Percentiles rank a stretch among this genome's conserved stretches.
These are phyloP conservation scores for Irpex sp. DNA, from an alignment of 1,284 basidiomycete species.

Conservation along the genomic window DNA sequence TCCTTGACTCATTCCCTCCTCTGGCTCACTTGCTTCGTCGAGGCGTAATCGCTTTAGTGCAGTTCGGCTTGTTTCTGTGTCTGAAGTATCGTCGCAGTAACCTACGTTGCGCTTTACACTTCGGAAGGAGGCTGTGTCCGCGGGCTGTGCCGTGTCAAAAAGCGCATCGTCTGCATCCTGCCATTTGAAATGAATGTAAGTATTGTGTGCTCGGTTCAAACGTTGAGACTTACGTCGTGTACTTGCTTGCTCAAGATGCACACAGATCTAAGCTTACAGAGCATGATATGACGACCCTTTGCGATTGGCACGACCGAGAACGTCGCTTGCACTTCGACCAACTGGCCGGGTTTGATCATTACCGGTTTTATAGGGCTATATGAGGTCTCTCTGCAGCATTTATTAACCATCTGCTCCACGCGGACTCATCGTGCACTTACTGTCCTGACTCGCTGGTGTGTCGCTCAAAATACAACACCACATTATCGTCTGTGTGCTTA, in stretches of 20 bases:
- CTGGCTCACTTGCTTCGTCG: no score
- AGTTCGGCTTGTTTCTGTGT: no score
- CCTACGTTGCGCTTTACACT: no score
- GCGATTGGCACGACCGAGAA: background rate
- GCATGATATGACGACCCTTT: background rate
- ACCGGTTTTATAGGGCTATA: background rate
- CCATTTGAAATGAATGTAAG: background rate
- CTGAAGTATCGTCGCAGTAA: no score
- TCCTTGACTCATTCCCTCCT: no score
- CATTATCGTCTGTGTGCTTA: background rate
- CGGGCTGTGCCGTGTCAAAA: no score
- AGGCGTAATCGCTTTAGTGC: no score
- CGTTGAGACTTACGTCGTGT: background rate
- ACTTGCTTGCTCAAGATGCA: background rate
- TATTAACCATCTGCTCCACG: background rate
- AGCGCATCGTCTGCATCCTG: background rate
- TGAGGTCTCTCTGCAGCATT: background rate
- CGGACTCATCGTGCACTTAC: background rate
- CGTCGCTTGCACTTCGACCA: background rate
- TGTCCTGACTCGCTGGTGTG: no score
- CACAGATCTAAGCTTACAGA: background rate
- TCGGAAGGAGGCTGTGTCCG: no score
- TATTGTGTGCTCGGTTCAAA: background rate
- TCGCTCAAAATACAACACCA: slow-evolving; percentile 2
- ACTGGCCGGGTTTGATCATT: background rate